Percentiles rank a stretch among this genome's conserved stretches.
Evolutionary conservation across 768 basidiomycete species (phyloP).

Genomic region (Leucocoprinus leucothites): DNA sequence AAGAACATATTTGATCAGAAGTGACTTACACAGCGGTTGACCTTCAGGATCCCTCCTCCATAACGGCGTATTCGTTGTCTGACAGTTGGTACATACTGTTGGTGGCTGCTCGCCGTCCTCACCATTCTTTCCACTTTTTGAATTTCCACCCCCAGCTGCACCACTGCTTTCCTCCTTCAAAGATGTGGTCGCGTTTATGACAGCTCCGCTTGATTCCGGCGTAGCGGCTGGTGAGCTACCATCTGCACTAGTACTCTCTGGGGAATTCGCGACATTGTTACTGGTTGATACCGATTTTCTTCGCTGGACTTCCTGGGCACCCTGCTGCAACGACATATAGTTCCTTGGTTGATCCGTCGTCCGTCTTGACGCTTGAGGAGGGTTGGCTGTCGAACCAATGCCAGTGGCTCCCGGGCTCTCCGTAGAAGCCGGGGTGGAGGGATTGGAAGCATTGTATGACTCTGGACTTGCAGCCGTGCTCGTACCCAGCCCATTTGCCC

Average conservation of each 20-base stretch:
- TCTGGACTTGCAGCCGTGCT: constrained; percentile 77
- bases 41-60: constrained; percentile 94
- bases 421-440: constrained; percentile 69
- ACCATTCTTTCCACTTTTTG: constrained; percentile 52
- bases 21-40: constrained; percentile 79
- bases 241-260: constrained; percentile 24
- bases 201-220: constrained; percentile 48
- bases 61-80: constrained; percentile 91
- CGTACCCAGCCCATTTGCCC: constrained; percentile 65
- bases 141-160: constrained; percentile 13
- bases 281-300: constrained; percentile 38
- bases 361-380: constrained; percentile 24
- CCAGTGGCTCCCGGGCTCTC: constrained; percentile 37
- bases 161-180: constrained; percentile 16
- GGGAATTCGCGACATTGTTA: constrained; percentile 9
- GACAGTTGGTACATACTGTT: constrained; percentile 91
- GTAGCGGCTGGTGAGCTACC: constrained; percentile 63
- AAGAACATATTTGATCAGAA: not conserved
- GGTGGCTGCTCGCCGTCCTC: constrained; percentile 72
- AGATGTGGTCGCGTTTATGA: constrained; percentile 15
- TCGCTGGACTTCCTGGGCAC: constrained; percentile 51
- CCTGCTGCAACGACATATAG: constrained; percentile 63
- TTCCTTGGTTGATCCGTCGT: constrained; percentile 40
- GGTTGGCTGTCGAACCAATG: not conserved
- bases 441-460: constrained; percentile 63